These are phyloP conservation scores for Chiua virens DNA, from an alignment of 768 basidiomycete species.

Conservation along the genomic window DNA sequence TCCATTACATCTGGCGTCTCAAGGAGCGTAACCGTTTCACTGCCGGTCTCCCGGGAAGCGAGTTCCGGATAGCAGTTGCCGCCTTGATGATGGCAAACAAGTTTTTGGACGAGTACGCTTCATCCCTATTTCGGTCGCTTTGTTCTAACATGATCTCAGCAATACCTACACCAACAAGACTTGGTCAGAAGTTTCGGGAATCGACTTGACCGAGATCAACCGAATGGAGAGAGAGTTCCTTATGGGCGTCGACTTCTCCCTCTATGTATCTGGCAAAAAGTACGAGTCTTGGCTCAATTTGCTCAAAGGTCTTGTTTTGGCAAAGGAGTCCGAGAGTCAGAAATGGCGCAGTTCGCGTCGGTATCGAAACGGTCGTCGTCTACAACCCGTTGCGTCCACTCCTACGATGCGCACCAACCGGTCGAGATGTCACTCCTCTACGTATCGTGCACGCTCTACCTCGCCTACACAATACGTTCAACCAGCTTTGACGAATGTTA, in stretches of 20 bases:
- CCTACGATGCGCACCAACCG: slow-evolving; percentile 25
- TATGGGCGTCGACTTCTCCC: slow-evolving; percentile 70
- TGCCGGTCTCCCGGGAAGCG: slow-evolving; percentile 74
- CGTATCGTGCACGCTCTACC: slow-evolving; percentile 66
- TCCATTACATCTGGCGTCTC: slow-evolving; percentile 88
- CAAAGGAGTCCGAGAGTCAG: slow-evolving; percentile 68
- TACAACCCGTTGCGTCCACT: slow-evolving; percentile 22
- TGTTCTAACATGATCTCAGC: slow-evolving; percentile 40
- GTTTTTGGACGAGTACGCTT: slow-evolving; percentile 87
- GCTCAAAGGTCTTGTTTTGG: slow-evolving; percentile 77
- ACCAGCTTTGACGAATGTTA: slow-evolving; percentile 15
- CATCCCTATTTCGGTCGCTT: background rate
- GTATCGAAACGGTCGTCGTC: slow-evolving; percentile 29
- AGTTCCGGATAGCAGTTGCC: slow-evolving; percentile 86
- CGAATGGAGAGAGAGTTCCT: slow-evolving; percentile 92
- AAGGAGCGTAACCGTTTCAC: slow-evolving; percentile 74
- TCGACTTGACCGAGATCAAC: slow-evolving; percentile 83
- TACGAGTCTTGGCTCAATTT: slow-evolving; percentile 85
- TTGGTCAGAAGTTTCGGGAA: slow-evolving; percentile 92
- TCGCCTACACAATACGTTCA: slow-evolving; percentile 49
- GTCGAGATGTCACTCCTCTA: slow-evolving; percentile 29
- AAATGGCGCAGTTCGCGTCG: slow-evolving; percentile 47
- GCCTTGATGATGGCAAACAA: slow-evolving; percentile 98
- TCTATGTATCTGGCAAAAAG: slow-evolving; percentile 76
- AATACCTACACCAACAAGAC: slow-evolving; percentile 98